Base-by-base conservation (phyloP, 768 basidiomycete genomes). In the Sistotremastrum suecicum region DNA sequence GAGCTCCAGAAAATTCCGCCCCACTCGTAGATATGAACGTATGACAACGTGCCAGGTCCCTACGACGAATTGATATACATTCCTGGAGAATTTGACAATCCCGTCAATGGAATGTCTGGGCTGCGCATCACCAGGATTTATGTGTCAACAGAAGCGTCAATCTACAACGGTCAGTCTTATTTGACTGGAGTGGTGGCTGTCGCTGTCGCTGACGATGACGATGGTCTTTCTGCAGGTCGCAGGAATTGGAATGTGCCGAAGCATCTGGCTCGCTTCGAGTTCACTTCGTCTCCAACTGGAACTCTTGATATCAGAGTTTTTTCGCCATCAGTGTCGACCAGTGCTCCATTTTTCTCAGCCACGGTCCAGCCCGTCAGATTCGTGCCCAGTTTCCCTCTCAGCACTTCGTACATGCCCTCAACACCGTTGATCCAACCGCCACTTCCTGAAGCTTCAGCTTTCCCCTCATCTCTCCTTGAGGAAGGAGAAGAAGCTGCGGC, bases 231-330 rank as follows among this genome's bases (percentile, higher is more conserved):
- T 12, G 5, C 46, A 50, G 49, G 49, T 8, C 49, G 50, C 11
- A 39, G 33, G 6, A 51, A 49, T 41, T 51, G 50, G 50, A 51
- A 51, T 35, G 42, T 41, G n/a, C 39, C 48, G 8, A 51, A 51
- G 38, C 48, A 51, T 12, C 42, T 45, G 29, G 50, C 50, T 5
- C 37, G 39, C 32, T 51, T 51, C 38, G 40, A 32, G 33, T 51
- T 51, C 48, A 51, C 44, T 9, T 37, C 37, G 39, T 29, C 11
- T 7, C n/a, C 38, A 11, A 37, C 30, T 11, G 39, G 39, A 12
- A 41, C 39, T 12, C 20, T 39, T 20, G 32, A 41, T n/a, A 47
- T 50, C 37, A 36, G 44, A 12, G 48, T 49, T 6, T 50, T 34
- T 36, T 46, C 46, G 12, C 48, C 39, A 5, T 11, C 30, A 11